Conservation (phyloP, 1,284 basidiomycete species). For the Rhodotorula sp. region DNA sequence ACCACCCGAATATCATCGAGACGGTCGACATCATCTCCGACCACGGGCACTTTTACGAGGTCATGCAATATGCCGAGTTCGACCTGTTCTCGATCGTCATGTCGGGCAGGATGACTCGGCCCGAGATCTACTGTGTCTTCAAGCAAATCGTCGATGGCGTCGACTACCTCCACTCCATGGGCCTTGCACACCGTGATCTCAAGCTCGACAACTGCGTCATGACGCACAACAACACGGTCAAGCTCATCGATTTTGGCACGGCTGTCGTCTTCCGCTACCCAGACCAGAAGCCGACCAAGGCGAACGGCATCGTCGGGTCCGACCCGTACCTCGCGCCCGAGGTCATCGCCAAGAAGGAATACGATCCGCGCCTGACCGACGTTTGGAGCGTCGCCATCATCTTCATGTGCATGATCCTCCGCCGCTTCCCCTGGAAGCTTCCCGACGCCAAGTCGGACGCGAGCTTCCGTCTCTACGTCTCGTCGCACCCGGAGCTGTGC, state of each 20-base stretch:
- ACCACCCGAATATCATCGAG: constrained; percentile 96
- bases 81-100: constrained; percentile 99
- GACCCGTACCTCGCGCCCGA: constrained; percentile 99
- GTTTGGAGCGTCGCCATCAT: constrained; percentile 99
- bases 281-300: constrained; percentile 73
- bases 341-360: constrained; percentile 72
- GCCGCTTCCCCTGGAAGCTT: constrained; percentile 98
- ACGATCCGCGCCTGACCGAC: constrained; percentile 96
- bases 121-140: constrained; percentile 99
- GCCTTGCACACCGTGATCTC: constrained; percentile 95
- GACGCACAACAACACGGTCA: constrained; percentile 89
- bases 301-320: constrained; percentile 90
- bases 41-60: constrained; percentile 97
- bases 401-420: constrained; percentile 97
- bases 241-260: constrained; percentile 99
- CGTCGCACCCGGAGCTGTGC: constrained; percentile 83
- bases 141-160: constrained; percentile 98
- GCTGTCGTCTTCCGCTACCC: constrained; percentile 99
- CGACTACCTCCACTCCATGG: constrained; percentile 95
- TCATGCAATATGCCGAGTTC: constrained; percentile 99
- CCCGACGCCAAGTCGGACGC: constrained; percentile 92
- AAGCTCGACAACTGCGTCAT: constrained; percentile 99
- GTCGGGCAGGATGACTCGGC: constrained; percentile 97
- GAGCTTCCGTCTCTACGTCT: constrained; percentile 85
- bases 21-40: constrained; percentile 98